Evolutionary conservation across 331 rosid species (phyloP), one percentile per base, ranked within the genome.

Genomic region (Rosa hybrid): DNA sequence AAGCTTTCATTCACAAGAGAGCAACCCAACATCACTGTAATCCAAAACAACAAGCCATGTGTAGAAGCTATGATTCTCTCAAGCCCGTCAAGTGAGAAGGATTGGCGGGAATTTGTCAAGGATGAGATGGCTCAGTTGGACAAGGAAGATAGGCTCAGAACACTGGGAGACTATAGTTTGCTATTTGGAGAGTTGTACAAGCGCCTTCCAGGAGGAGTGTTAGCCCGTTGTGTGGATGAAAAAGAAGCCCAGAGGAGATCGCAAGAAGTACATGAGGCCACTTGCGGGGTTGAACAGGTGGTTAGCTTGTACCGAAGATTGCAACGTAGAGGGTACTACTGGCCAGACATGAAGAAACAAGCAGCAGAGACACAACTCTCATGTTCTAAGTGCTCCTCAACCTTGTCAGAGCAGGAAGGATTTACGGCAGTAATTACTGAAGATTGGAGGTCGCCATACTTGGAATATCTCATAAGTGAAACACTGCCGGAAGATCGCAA

Each of bases 381-480:
- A 0, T 75, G 44, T 0, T 11, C 1, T 0, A 59, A 3, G 0
- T 21, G 25, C 0, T 9, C 6, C 0, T 0, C 0, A 0, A n/a
- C 6, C 0, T 0, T 4, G 0, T 18, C 4, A 0, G 0, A 0
- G 0, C 2, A 12, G 0, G n/a, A 74, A 2, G 9, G 8, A 2
- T 3, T 3, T 0, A 6, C 6, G 0, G 0, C 6, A 0, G 0
- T 49, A 5, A 6, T n/a, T 0, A 0, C 1, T 0, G 0, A 23
- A 3, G 78, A 41, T 4, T 75, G 4, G 16, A 20, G 56, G 0
- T 1, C 8, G 0, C 57, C 16, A 0, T n/a, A 54, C 12, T 0
- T 57, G 0, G 67, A 41, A 0, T 75, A 8, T 9, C 4, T 57
- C 2, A 13, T 42, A 1, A 3, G 0, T 0, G 0, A 27, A 4